phyloP scores from a whole-genome alignment of 768 basidiomycete species.

The Paxillus involutus region DNA sequence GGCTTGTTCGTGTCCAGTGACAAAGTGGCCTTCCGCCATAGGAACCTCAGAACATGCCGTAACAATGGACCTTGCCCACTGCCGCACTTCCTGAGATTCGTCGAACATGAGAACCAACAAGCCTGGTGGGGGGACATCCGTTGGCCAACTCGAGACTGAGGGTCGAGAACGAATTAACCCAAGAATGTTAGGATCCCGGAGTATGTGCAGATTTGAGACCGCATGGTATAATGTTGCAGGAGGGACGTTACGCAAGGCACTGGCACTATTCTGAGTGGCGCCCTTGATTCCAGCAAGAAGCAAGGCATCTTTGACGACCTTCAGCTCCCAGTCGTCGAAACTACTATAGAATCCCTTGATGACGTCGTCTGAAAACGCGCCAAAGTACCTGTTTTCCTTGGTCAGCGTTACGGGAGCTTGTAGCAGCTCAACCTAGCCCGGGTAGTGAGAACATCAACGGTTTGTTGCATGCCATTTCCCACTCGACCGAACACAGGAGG shows the following conservation, averaged over 20 bases:
- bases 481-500: not conserved
- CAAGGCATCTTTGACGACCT: slow-evolving; percentile 50
- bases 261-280: slow-evolving; percentile 8
- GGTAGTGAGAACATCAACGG: slow-evolving; percentile 8
- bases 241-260: slow-evolving; percentile 42
- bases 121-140: slow-evolving; percentile 57
- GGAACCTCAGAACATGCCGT: slow-evolving; percentile 40
- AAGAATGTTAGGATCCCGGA: slow-evolving; percentile 51
- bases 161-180: slow-evolving; percentile 26
- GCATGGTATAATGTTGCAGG: slow-evolving; percentile 61
- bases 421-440: slow-evolving; percentile 1
- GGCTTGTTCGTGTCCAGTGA: slow-evolving; percentile 44
- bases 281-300: slow-evolving; percentile 26
- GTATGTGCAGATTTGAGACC: slow-evolving; percentile 58
- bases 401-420: slow-evolving; percentile 11
- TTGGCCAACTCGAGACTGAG: slow-evolving; percentile 48
- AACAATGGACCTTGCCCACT: slow-evolving; percentile 57
- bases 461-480: slow-evolving; percentile 5
- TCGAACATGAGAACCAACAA: slow-evolving; percentile 59
- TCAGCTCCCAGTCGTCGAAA: slow-evolving; percentile 68
- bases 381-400: slow-evolving; percentile 61
- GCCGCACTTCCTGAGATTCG: slow-evolving; percentile 46
- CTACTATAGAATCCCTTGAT: slow-evolving; percentile 57
- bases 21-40: slow-evolving; percentile 49
- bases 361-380: slow-evolving; percentile 53